Conservation (phyloP, 352 stramenopile genomes). For the Peronosclerospora sorghi region DNA sequence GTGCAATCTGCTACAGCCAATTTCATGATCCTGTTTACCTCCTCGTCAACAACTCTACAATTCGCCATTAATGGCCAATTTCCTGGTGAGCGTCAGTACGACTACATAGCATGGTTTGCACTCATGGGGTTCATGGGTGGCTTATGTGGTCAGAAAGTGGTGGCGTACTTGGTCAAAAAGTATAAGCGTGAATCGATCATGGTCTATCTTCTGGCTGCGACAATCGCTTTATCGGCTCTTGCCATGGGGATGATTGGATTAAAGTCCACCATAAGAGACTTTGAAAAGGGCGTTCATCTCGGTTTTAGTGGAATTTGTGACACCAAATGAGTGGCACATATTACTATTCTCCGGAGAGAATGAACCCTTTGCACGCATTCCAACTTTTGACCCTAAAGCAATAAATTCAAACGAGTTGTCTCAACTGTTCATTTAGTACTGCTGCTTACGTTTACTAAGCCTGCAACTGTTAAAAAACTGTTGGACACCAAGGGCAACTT, state of each 20-base stretch:
- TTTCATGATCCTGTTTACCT: slow-evolving; percentile 86
- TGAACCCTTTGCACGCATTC: too few relatives aligned
- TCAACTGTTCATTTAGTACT: background rate
- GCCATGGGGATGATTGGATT: slow-evolving; percentile 63
- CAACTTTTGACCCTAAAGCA: too few relatives aligned
- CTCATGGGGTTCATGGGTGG: slow-evolving; percentile 85
- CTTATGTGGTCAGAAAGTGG: slow-evolving; percentile 60
- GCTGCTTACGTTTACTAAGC: too few relatives aligned
- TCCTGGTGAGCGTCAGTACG: slow-evolving; percentile 60
- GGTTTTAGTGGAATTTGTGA: slow-evolving; percentile 63
- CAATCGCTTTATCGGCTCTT: slow-evolving; percentile 58
- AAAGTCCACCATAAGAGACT: slow-evolving; percentile 39
- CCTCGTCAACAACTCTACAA: slow-evolving; percentile 89
- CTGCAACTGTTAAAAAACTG: too few relatives aligned
- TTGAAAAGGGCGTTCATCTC: slow-evolving; percentile 46
- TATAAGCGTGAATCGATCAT: slow-evolving; percentile 82
- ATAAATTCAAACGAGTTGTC: too few relatives aligned
- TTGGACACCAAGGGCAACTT: too few relatives aligned
- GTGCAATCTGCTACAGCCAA: slow-evolving; percentile 88
- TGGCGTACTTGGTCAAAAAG: slow-evolving; percentile 87
- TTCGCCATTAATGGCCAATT: slow-evolving; percentile 79
- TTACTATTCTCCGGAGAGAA: too few relatives aligned
- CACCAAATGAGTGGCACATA: slow-evolving; percentile 22
- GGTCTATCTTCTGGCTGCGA: slow-evolving; percentile 60
- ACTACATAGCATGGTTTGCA: slow-evolving; percentile 89